Conservation (phyloP, 495 filamentous ascomycete genomes). For the Symbiotaphrina buchneri region DNA sequence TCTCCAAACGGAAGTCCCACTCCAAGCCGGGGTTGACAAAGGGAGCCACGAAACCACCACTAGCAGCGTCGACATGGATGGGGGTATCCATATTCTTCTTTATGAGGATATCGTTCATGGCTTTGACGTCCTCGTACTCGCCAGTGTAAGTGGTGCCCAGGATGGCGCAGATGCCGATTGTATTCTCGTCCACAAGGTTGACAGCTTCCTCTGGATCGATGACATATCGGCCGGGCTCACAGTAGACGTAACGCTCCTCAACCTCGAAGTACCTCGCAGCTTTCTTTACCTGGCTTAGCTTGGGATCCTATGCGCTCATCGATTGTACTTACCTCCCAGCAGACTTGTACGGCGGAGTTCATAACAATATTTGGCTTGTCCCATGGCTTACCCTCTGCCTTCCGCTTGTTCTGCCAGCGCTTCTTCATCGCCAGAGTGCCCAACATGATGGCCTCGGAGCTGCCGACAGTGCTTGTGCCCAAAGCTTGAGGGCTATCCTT, state of each 20-base stretch:
- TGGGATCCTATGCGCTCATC: no score
- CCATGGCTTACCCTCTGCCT: conserved; percentile 49
- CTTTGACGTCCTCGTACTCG: conserved; percentile 83
- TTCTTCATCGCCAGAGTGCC: conserved; percentile 86
- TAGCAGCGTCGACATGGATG: conserved; percentile 83
- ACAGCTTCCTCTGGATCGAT: conserved; percentile 74
- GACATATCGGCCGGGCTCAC: conserved; percentile 56
- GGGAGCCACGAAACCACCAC: conserved; percentile 74
- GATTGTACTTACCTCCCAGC: conserved; percentile 97
- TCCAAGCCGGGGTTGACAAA: conserved; percentile 60
- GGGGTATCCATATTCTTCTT: conserved; percentile 48
- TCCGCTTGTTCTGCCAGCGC: conserved; percentile 70
- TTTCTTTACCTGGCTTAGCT: conserved; percentile 5
- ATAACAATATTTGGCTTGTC: conserved; percentile 76
- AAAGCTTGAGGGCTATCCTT: neutral
- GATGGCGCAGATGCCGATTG: conserved; percentile 81
- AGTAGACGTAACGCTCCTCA: conserved; percentile 76
- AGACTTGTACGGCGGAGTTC: conserved; percentile 82
- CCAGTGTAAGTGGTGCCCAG: conserved; percentile 88
- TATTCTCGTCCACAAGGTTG: conserved; percentile 78
- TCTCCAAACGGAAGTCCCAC: conserved; percentile 77
- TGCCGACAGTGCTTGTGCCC: conserved; percentile 29
- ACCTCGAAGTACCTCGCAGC: conserved; percentile 87
- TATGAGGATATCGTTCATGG: conserved; percentile 61
- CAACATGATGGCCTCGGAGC: conserved; percentile 78